phyloP scores from a whole-genome alignment of 805 yeast genomes.

The Kluyveromyces starmeri region DNA sequence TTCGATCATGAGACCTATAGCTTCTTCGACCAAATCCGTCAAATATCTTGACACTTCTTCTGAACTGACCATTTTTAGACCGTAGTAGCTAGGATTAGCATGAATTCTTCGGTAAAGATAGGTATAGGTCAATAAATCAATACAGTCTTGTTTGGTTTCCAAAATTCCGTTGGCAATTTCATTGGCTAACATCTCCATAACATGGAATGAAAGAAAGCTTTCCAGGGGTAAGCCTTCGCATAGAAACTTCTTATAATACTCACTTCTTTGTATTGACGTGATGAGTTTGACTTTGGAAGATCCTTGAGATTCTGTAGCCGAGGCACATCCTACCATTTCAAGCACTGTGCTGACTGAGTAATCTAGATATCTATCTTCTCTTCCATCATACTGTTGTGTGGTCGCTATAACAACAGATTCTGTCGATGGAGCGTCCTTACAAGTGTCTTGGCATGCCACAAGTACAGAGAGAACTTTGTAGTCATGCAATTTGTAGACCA shows the following conservation, averaged over 20 bases:
- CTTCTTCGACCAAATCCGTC: constrained; percentile 72
- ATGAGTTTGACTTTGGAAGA: constrained; percentile 42
- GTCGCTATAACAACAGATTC: constrained; percentile 55
- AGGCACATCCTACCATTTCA: constrained; percentile 53
- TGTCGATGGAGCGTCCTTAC: constrained; percentile 42
- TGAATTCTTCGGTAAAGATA: constrained; percentile 75
- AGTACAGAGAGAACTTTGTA: constrained; percentile 46
- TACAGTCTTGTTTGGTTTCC: constrained; percentile 67
- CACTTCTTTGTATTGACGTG: constrained; percentile 45
- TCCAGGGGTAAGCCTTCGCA: constrained; percentile 76
- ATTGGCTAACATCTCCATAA: constrained; percentile 61
- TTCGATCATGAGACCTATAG: constrained; percentile 53
- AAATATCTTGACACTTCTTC: constrained; percentile 70
- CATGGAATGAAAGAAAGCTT: constrained; percentile 48
- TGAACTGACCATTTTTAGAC: constrained; percentile 54
- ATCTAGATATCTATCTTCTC: constrained; percentile 60
- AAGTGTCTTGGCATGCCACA: constrained; percentile 54
- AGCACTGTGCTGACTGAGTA: constrained; percentile 56
- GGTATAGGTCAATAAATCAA: constrained; percentile 84
- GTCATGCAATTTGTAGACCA: constrained; percentile 45
- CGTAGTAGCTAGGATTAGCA: constrained; percentile 83
- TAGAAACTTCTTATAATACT: constrained; percentile 64
- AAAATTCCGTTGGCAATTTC: constrained; percentile 66
- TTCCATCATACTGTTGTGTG: constrained; percentile 63
- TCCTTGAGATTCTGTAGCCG: constrained; percentile 20